phyloP scores from a whole-genome alignment of 345 rosid genomes.

The Ailanthus altissimus region DNA sequence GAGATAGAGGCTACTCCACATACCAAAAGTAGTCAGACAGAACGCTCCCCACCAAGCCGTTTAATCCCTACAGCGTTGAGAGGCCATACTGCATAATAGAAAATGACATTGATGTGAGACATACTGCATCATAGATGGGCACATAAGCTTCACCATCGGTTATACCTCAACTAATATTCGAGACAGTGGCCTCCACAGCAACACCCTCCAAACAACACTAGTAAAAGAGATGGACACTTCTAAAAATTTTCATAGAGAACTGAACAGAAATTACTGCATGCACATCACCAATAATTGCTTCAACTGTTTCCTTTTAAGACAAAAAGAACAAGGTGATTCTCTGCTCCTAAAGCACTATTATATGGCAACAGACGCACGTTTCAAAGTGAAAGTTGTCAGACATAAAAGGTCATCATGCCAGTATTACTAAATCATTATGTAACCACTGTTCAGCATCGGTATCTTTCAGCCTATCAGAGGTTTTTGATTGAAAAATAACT shows the following conservation, averaged over 20 bases:
- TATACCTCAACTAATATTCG: not conserved
- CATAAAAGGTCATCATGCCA: not conserved
- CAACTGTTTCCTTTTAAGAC: too few species aligned
- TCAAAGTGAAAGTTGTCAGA: not conserved
- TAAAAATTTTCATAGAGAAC: not conserved
- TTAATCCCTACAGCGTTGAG: slow-evolving; percentile 49
- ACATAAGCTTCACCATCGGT: not conserved
- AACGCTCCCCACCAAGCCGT: slow-evolving; percentile 55
- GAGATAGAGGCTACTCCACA: not conserved
- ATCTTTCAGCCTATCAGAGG: not conserved
- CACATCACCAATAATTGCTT: not conserved
- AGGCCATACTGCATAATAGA: slow-evolving; percentile 59
- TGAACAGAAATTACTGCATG: not conserved
- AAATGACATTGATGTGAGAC: slow-evolving; percentile 9
- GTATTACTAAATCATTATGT: not conserved
- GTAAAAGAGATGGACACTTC: not conserved
- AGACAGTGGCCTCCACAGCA: not conserved
- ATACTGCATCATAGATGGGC: not conserved
- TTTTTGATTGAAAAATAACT: not conserved
- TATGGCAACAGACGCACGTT: not conserved
- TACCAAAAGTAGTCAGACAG: slow-evolving; percentile 67
- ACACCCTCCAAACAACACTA: too few species aligned
- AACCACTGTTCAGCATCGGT: not conserved
- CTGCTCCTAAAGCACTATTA: not conserved
- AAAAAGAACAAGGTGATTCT: not conserved